phyloP scores from a whole-genome alignment of 1,139 yeast genomes.

The Scheffersomyces parashehatae region DNA sequence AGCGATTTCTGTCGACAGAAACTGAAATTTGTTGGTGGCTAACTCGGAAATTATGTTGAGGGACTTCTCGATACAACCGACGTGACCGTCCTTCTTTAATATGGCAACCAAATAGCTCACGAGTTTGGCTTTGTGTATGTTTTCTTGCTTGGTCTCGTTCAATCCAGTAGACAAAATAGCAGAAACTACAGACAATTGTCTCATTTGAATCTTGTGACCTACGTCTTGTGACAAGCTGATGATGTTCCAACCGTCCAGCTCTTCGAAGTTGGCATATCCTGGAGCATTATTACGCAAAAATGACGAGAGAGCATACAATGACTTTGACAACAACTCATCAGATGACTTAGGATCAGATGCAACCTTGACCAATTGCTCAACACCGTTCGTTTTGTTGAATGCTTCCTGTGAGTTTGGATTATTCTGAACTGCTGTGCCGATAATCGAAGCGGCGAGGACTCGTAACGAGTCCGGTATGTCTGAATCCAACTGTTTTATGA shows the following conservation, averaged over 20 bases:
- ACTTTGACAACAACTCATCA: slow-evolving; percentile 53
- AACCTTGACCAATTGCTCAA: slow-evolving; percentile 45
- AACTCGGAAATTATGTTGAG: slow-evolving; percentile 55
- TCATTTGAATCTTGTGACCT: slow-evolving; percentile 44
- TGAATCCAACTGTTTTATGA: slow-evolving; percentile 52
- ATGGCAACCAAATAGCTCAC: slow-evolving; percentile 37
- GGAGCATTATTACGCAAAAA: slow-evolving; percentile 68
- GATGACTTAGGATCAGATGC: slow-evolving; percentile 27
- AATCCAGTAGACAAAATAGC: slow-evolving; percentile 58
- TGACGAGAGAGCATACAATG: slow-evolving; percentile 76
- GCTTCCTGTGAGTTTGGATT: slow-evolving; percentile 74
- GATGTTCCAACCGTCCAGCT: slow-evolving; percentile 63
- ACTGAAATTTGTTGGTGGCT: slow-evolving; percentile 44
- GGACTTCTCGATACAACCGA: slow-evolving; percentile 62
- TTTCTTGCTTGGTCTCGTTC: slow-evolving; percentile 34
- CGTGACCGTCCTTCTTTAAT: slow-evolving; percentile 41
- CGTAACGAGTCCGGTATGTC: slow-evolving; percentile 43
- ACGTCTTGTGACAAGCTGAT: slow-evolving; percentile 20
- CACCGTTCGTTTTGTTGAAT: slow-evolving; percentile 52
- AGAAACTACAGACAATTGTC: slow-evolving; percentile 58
- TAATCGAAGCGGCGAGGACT: slow-evolving; percentile 65
- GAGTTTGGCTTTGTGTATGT: slow-evolving; percentile 44
- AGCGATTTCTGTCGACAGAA: slow-evolving; percentile 47
- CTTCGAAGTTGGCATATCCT: slow-evolving; percentile 57
- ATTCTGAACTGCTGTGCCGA: slow-evolving; percentile 93